Base-by-base conservation (phyloP, 1,284 basidiomycete genomes). In the Papiliotrema flavescens region DNA sequence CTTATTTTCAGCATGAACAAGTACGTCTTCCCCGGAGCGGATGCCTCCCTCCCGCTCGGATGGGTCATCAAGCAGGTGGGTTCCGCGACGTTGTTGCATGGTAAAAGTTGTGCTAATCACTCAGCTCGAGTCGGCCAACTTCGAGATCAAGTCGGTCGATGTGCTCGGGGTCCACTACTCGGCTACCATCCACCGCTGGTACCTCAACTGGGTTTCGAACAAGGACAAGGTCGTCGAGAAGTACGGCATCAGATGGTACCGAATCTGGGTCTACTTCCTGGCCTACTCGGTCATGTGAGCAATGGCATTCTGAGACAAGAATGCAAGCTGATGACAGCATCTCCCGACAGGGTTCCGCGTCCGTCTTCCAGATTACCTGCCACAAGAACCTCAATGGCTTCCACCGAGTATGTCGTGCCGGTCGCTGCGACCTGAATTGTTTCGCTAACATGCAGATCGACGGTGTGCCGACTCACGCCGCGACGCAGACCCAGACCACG, bases 361-460 rank as follows among this genome's bases (percentile, higher is more conserved):
- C 90, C 0, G 87, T 95, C 43, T 96, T 94, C 87, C 93, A 97
- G 79, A 85, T 98, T 69, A 96, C 92, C 2, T 79, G 94, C 62
- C 92, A 97, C 82, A 97, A 98, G 81, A 97, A 97, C 82, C 77
- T 98, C 63, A 98, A 98, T 73, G 92, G 88, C 2, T 94, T 86
- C 80, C 90, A 91, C 74, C 87, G 94, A 52, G 84, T 80, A 63
- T 54, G 23, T 14, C 20, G 14, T 47, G 42, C 32, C 32, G 9
- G 13, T 15, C 24, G 43, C 6, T n/a, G 22, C 22, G 45, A 26
- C 3, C 41, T 52, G n/a, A 47, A 35, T 48, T 49, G 47, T 11
- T 32, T 32, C 20, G 6, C 26, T 48, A n/a, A 48, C 20, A 14
- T 15, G 1, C 55, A 70, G 69, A 57, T 92, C 62, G 83, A 87